Base-by-base conservation (phyloP, 345 rosid species). In the Turnera subulata region DNA sequence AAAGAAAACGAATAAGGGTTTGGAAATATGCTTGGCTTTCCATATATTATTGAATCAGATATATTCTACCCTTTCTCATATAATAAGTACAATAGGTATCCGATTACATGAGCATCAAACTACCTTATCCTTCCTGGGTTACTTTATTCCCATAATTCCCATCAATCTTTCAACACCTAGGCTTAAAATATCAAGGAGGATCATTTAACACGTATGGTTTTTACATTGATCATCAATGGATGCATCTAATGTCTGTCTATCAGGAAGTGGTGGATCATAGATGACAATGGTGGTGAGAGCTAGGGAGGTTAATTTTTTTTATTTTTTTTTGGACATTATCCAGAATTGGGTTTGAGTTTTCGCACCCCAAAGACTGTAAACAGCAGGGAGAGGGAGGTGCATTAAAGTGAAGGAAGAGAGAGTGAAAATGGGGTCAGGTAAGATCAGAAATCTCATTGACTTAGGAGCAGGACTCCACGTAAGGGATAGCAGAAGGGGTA, bases 341-440 rank as follows among this genome's bases (percentile, higher is more conserved):
- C 57, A 26, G 38, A 35, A 8, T 6, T 1, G n/a, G 19, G 1
- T 10, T 19, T 20, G 49, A 33, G 50, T 22, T 45, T 45, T 19
- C 58, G 70, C 58, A 58, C 56, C 55, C 69, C 69, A 50, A 57
- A 54, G 60, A 25, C 53, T 43, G 52, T 17, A 33, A n/a, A 46
- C 8, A 15, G 51, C 44, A 25, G 60, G 18, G 16, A 37, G 44
- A 13, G 20, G 26, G 2, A 21, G 15, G 14, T 15, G 43, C 35
- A 29, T 4, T 3, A n/a, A n/a, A n/a, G n/a, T n/a, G n/a, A 6
- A 5, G 6, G 6, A 35, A 35, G 11, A 35, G 39, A n/a, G 53
- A 50, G 49, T 26, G 40, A 19, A 19, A 11, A 16, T 11, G 24
- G 20, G 11, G 39, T 5, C 6, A 35, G 11, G 39, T 5, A 47